These are phyloP conservation scores for Stropharia rugosoannulata DNA, from an alignment of 768 basidiomycete genomes.

Conservation along the genomic window DNA sequence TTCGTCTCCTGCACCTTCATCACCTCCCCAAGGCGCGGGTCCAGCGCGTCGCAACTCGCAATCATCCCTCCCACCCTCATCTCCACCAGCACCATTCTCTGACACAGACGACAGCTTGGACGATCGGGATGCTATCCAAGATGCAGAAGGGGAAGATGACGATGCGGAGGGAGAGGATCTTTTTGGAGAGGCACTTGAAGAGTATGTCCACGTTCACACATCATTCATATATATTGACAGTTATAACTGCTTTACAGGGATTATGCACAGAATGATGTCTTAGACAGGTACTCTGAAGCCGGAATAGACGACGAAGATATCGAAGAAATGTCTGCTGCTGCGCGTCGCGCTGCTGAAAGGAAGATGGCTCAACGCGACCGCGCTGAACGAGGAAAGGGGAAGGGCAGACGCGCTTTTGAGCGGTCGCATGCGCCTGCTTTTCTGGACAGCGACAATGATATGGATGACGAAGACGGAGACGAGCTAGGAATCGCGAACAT, in stretches of 20 bases:
- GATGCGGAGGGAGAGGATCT: conserved; percentile 94
- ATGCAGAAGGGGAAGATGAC: conserved; percentile 67
- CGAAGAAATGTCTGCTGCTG: conserved; percentile 64
- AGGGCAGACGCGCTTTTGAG: conserved; percentile 72
- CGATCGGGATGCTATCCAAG: conserved; percentile 64
- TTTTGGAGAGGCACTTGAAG: conserved; percentile 76
- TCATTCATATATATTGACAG: conserved; percentile 9
- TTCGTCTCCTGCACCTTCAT: conserved; percentile 50
- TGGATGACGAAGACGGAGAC: conserved; percentile 73
- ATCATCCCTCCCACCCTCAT: conserved; percentile 84
- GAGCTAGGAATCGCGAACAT: conserved; percentile 68
- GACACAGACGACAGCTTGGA: conserved; percentile 84
- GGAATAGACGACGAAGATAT: conserved; percentile 77
- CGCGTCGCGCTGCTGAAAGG: conserved; percentile 80
- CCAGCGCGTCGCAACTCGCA: conserved; percentile 55
- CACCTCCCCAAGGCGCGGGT: conserved; percentile 38
- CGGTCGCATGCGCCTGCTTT: conserved; percentile 86
- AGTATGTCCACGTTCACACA: conserved; percentile 41
- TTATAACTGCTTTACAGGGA: conserved; percentile 48
- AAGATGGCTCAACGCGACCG: conserved; percentile 90
- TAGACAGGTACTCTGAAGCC: conserved; percentile 86
- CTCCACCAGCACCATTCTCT: conserved; percentile 79
- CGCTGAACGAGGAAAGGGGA: conserved; percentile 60
- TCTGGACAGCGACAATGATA: conserved; percentile 79
- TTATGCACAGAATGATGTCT: conserved; percentile 77